Percentiles rank a stretch among this genome's conserved stretches.
Evolutionary conservation across 2,329 filamentous ascomycete genomes (phyloP).

Genomic region (Ambrosiella cleistominuta): DNA sequence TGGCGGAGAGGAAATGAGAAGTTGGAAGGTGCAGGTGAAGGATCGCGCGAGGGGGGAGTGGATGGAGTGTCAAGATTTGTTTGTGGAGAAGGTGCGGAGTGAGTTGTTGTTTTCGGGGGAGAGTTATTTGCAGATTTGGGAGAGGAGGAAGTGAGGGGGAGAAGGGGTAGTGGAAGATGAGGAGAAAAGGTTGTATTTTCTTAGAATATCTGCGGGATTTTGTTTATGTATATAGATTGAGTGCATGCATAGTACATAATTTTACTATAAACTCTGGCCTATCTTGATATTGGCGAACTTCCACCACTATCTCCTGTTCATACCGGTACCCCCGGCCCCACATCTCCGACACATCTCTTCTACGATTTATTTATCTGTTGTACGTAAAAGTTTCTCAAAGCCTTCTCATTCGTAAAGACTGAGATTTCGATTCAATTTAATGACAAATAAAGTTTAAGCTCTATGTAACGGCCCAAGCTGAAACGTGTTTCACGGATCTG

Average conservation of each 20-base stretch:
- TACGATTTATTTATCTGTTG: too few relatives aligned
- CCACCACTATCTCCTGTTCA: too few relatives aligned
- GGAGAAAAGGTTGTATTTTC: not conserved
- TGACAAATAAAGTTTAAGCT: not conserved
- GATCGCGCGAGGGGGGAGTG: slow-evolving; percentile 72
- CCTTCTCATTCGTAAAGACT: too few relatives aligned
- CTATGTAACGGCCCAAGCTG: not conserved
- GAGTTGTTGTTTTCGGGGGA: slow-evolving; percentile 87
- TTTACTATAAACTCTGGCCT: too few relatives aligned
- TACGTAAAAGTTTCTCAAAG: too few relatives aligned
- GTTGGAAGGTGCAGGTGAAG: slow-evolving; percentile 82
- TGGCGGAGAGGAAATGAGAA: slow-evolving; percentile 69
- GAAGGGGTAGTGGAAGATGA: not conserved
- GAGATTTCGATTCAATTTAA: not conserved
- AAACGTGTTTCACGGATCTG: not conserved
- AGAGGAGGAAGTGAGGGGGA: slow-evolving; percentile 44
- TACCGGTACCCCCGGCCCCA: too few relatives aligned
- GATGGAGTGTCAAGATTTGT: slow-evolving; percentile 87
- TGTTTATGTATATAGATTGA: too few relatives aligned
- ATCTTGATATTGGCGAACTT: too few relatives aligned
- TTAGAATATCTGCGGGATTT: too few relatives aligned
- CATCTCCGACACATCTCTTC: too few relatives aligned
- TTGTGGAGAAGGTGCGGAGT: slow-evolving; percentile 72
- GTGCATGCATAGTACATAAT: too few relatives aligned
- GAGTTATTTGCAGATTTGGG: slow-evolving; percentile 93